These are phyloP conservation scores for Xylariaceae sp. DNA, from an alignment of 2,329 filamentous ascomycete species.

Conservation along the genomic window DNA sequence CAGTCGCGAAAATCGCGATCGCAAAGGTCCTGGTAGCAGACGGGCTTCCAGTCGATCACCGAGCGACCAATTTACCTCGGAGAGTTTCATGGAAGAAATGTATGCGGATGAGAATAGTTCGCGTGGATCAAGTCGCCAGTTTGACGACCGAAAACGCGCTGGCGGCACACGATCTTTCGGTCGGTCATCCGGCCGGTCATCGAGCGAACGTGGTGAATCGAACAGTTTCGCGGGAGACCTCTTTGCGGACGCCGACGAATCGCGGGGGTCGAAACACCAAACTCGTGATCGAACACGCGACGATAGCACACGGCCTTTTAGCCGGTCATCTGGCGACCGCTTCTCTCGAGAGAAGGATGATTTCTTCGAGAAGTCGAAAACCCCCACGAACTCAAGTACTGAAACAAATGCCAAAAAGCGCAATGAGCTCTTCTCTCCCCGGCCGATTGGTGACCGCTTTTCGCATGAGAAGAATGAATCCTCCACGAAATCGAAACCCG, in stretches of 20 bases:
- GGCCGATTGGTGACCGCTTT: too few relatives aligned
- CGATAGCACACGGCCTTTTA: not conserved
- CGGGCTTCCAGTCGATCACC: not conserved
- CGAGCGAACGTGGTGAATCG: not conserved
- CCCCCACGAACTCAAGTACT: not conserved
- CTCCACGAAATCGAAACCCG: too few relatives aligned
- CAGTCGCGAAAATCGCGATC: not conserved
- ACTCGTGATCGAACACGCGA: not conserved
- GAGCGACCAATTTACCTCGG: not conserved
- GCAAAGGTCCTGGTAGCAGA: not conserved
- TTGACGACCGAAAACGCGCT: too few relatives aligned
- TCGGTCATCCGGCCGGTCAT: not conserved
- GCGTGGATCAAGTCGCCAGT: too few relatives aligned
- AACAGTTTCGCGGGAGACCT: too few relatives aligned
- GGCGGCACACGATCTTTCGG: too few relatives aligned
- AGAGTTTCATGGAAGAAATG: slow-evolving; percentile 2
- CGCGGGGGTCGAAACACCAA: not conserved
- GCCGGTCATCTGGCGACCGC: not conserved
- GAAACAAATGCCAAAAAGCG: not conserved
- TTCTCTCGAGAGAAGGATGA: slow-evolving; percentile 14
- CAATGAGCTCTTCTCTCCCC: not conserved
- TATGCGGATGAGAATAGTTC: too few relatives aligned
- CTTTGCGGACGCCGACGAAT: not conserved
- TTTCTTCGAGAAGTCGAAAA: not conserved
- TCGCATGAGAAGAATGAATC: not conserved